phyloP scores from a whole-genome alignment of 441 rosid genomes.

The Lepidium campestre region DNA sequence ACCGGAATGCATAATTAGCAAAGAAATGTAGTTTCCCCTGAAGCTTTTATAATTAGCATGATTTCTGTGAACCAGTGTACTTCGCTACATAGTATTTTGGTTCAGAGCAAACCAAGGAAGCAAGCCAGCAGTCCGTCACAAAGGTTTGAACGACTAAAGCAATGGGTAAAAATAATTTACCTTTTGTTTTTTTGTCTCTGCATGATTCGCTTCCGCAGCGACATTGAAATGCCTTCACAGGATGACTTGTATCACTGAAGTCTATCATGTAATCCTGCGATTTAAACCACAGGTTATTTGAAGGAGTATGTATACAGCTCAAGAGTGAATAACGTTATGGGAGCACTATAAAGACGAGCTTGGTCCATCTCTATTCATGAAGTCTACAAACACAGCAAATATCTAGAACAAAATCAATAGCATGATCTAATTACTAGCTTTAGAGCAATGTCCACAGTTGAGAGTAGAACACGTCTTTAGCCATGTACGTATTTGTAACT shows the following conservation, averaged over 20 bases:
- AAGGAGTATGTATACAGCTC: background rate
- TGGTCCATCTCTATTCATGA: background rate
- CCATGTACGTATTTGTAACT: background rate
- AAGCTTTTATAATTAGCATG: background rate
- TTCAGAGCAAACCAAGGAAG: constrained; percentile 1
- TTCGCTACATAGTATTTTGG: background rate
- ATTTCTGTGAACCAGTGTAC: background rate
- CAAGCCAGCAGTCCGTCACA: background rate
- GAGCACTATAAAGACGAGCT: background rate
- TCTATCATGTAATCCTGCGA: constrained; percentile 86
- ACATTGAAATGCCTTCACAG: constrained; percentile 73
- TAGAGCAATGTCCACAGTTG: background rate
- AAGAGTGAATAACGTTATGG: background rate
- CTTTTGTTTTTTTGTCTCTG: constrained; percentile 39
- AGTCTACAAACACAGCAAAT: background rate
- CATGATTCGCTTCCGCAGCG: constrained; percentile 65
- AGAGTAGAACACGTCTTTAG: background rate
- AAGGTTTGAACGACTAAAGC: constrained; percentile 1
- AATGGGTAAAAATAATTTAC: constrained; percentile 23
- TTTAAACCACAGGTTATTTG: background rate
- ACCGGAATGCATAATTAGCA: constrained; percentile 1
- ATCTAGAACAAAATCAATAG: background rate
- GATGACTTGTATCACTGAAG: constrained; percentile 64
- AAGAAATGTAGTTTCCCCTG: background rate
- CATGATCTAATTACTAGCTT: background rate